Base-by-base conservation (phyloP, 106 monocot species). In the Dendrobium chrysotoxum region DNA sequence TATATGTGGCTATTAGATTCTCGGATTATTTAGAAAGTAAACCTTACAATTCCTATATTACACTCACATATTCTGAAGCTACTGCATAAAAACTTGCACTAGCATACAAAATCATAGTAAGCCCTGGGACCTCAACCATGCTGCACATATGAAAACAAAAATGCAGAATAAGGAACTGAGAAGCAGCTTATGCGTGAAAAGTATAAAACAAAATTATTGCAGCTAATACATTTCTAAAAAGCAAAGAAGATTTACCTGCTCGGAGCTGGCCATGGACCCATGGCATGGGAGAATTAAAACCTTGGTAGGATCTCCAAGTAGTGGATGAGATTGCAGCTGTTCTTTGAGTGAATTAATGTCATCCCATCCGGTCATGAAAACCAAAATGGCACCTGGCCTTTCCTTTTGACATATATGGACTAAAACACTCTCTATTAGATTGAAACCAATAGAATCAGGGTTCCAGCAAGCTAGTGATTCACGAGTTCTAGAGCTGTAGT, bases 361-460 rank as follows among this genome's bases (percentile, higher is more conserved):
- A 93, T 99, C 99, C 99, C 99, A 99, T 21, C 99, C 99, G 72
- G 99, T 99, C 99, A 99, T 99, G 79, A 99, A 99, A 44, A 95
- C 99, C 75, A 99, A 87, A 90, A 99, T 80, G 26, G 95, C 99
- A 65, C 99, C 99, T 53, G 91, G 81, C 75, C 91, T 84, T 86
- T 93, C 98, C 66, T 94, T 94, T 72, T 46, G 86, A 78, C 91
- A 98, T 77, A 98, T 98, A 82, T 98, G 89, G 80, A 85, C 88
- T 61, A 99, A 77, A 45, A 95, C 81, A 91, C 75, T 91, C 79
- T 99, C 95, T 81, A 99, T 91, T 31, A 99, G 89, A 81, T 99
- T 99, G 81, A 99, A 99, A 57, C 99, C 99, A 79, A 99, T 95
- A 17, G 99, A 95, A 84, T 99, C 99, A 77, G 99, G 99, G 81